Evolutionary conservation across 2,329 filamentous ascomycete species (phyloP).

Genomic region (Didymella glomerata): DNA sequence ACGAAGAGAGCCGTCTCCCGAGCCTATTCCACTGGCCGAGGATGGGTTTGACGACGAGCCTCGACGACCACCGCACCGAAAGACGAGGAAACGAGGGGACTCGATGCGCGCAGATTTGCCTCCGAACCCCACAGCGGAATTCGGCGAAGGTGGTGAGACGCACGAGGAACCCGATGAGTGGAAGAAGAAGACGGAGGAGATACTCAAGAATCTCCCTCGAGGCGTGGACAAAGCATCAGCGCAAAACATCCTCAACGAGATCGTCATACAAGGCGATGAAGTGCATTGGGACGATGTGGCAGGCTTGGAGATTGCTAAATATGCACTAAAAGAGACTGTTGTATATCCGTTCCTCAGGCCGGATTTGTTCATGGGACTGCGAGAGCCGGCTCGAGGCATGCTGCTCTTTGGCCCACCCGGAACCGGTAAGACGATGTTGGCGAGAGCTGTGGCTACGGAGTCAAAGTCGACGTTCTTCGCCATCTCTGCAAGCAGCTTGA

Average conservation of each 20-base stretch:
- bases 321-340: constrained; percentile 90
- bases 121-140: constrained; percentile 45
- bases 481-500: constrained; percentile 92
- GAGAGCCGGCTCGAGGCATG: constrained; percentile 94
- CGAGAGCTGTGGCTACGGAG: constrained; percentile 92
- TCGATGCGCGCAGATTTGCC: constrained; percentile 45
- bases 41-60: constrained; percentile 32
- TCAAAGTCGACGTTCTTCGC: constrained; percentile 96
- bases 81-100: constrained; percentile 39
- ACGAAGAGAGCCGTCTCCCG: constrained; percentile 29
- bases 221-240: constrained; percentile 85
- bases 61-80: constrained; percentile 36
- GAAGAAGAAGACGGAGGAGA: constrained; percentile 43
- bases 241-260: constrained; percentile 93
- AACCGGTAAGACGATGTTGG: constrained; percentile 99
- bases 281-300: constrained; percentile 96
- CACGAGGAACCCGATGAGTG: constrained; percentile 47
- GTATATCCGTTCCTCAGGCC: constrained; percentile 96
- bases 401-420: constrained; percentile 94
- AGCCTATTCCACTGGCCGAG: constrained; percentile 33
- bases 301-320: constrained; percentile 88
- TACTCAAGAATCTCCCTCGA: constrained; percentile 80
- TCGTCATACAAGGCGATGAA: constrained; percentile 91
- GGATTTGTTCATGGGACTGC: constrained; percentile 92
- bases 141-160: constrained; percentile 31